Percentiles rank a stretch among this genome's conserved stretches.
Evolutionary conservation across 1,284 basidiomycete genomes (phyloP).

Genomic region (Cystobasidium sp.): DNA sequence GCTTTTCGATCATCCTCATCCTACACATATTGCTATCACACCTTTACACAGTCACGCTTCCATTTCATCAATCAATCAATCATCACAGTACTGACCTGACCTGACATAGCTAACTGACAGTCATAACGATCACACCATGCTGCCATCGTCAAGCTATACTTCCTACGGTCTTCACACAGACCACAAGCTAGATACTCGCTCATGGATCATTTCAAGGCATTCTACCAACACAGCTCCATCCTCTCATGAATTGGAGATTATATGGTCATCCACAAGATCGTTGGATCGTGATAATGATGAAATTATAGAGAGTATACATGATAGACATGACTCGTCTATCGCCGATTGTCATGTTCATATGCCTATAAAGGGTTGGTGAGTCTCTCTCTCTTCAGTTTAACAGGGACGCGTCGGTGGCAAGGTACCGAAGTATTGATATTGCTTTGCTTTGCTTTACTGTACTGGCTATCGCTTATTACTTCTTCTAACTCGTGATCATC

Average conservation of each 20-base stretch:
- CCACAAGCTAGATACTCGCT: conserved; percentile 4
- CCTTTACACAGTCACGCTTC: too few relatives aligned
- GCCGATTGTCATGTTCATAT: conserved; percentile 9
- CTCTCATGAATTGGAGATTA: background rate
- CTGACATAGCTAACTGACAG: background rate
- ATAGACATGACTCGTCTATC: background rate
- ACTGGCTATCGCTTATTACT: background rate
- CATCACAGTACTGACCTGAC: background rate
- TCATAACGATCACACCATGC: background rate
- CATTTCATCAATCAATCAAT: too few relatives aligned
- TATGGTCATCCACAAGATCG: conserved; percentile 8
- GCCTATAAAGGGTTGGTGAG: conserved; percentile 14
- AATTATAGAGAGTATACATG: conserved; percentile 5
- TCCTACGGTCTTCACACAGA: background rate
- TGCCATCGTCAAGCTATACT: background rate
- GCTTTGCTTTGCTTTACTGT: background rate
- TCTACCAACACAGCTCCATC: background rate
- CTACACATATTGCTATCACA: too few relatives aligned
- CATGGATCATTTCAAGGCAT: conserved; percentile 5
- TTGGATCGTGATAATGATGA: conserved; percentile 1
- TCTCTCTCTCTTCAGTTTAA: background rate
- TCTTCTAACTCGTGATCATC: background rate
- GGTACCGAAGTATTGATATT: too few relatives aligned
- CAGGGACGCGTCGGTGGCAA: background rate
- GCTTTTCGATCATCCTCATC: too few relatives aligned